A percentile compares a stretch with the other conserved stretches of the same genome.
These are phyloP conservation scores for Gossypium anomalum DNA, from an alignment of 345 rosid species.

Conservation along the genomic window DNA sequence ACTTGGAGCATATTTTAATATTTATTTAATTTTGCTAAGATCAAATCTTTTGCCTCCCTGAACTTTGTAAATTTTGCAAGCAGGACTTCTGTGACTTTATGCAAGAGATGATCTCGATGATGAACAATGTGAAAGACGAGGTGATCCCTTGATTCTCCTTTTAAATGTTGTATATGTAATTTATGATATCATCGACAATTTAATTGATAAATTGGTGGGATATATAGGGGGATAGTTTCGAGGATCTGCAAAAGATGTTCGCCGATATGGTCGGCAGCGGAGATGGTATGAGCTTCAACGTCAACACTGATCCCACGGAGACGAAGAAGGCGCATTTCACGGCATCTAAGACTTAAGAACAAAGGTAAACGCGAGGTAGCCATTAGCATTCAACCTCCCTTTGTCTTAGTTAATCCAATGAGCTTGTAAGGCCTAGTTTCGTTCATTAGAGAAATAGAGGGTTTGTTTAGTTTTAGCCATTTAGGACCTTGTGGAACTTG, in stretches of 20 bases:
- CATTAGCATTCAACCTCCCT: background rate
- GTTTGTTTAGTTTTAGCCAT: background rate
- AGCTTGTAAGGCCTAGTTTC: background rate
- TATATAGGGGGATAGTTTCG: conserved; percentile 68
- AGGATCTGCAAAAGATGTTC: conserved; percentile 88
- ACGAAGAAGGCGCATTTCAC: conserved; percentile 45
- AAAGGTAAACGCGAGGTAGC: conserved; percentile 27
- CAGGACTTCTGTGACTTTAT: conserved; percentile 87
- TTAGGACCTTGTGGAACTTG: background rate
- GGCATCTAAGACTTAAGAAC: conserved; percentile 3
- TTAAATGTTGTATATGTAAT: background rate
- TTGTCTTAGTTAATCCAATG: background rate
- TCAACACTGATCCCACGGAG: conserved; percentile 20
- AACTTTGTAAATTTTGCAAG: background rate
- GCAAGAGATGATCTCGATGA: conserved; percentile 94
- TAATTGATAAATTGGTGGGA: background rate
- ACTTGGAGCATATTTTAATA: too few species aligned
- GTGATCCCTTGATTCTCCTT: conserved; percentile 19
- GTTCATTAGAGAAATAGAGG: background rate
- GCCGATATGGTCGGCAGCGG: conserved; percentile 75
- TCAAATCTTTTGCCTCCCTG: background rate
- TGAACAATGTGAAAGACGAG: conserved; percentile 81
- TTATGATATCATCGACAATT: background rate
- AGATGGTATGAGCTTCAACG: conserved; percentile 33
- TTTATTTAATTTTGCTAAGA: too few species aligned